phyloP scores from a whole-genome alignment of 768 basidiomycete genomes.

The Dioszegia crocea region DNA sequence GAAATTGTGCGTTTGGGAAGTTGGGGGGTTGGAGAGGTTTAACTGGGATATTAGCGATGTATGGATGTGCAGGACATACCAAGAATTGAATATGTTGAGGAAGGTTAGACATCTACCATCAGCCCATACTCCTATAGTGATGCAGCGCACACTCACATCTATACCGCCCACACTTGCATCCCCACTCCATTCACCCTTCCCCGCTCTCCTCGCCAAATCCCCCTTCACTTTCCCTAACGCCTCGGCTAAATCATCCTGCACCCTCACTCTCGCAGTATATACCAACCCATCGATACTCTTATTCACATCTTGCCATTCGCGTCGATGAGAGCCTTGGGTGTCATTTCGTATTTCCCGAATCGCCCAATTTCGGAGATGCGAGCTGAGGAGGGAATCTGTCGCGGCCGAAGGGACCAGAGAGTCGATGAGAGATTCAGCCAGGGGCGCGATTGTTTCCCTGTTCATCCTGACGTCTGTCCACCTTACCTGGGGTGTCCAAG shows the following conservation, averaged over 20 bases:
- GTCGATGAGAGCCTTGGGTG: conserved; percentile 18
- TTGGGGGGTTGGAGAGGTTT: conserved; percentile 21
- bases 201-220: conserved; percentile 4
- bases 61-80: conserved; percentile 11
- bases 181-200: conserved; percentile 22
- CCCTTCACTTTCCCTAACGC: conserved; percentile 21
- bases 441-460: not conserved
- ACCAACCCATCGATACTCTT: conserved; percentile 15
- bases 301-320: conserved; percentile 34
- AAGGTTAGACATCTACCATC: conserved; percentile 28
- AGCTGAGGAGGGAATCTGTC: not conserved
- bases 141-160: conserved; percentile 18
- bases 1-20: conserved; percentile 17
- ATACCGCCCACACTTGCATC: conserved; percentile 23
- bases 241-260: conserved; percentile 33
- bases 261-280: conserved; percentile 20
- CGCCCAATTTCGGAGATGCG: conserved; percentile 8
- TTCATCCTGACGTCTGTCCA: too few relatives aligned
- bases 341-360: conserved; percentile 21
- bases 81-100: conserved; percentile 39
- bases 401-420: not conserved
- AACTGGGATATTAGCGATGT: conserved; percentile 15
- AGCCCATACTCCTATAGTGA: not conserved
- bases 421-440: not conserved
- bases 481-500: too few relatives aligned